phyloP scores from a whole-genome alignment of 805 yeast species.

The Starmera dryadoides region DNA sequence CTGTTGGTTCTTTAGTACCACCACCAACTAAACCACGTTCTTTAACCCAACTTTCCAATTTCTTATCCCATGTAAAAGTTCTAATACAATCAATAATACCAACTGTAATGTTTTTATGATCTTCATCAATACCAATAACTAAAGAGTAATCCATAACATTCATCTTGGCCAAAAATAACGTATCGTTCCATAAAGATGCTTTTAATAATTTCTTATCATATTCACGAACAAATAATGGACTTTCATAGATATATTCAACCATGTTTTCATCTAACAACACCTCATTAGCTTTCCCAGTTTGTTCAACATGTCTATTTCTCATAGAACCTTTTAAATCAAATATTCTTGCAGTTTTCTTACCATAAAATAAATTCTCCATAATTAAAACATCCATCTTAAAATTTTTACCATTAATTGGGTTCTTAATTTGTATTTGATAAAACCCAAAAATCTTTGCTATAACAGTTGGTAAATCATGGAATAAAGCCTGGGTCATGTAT shows the following conservation, averaged over 20 bases:
- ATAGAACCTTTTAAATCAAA: conserved; percentile 97
- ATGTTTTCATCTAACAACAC: conserved; percentile 93
- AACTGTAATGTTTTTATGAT: conserved; percentile 65
- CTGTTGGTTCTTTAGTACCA: conserved; percentile 91
- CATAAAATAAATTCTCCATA: conserved; percentile 92
- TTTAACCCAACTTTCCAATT: conserved; percentile 97
- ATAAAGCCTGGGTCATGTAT: conserved; percentile 90
- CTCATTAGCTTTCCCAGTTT: conserved; percentile 92
- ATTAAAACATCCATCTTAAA: conserved; percentile 86
- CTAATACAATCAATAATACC: conserved; percentile 93
- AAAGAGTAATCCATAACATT: conserved; percentile 98
- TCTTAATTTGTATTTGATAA: conserved; percentile 85
- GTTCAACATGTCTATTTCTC: conserved; percentile 95
- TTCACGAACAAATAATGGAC: conserved; percentile 90
- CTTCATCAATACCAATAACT: conserved; percentile 82
- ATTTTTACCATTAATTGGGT: conserved; percentile 65
- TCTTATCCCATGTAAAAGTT: conserved; percentile 98
- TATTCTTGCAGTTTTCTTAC: conserved; percentile 71
- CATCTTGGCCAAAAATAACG: conserved; percentile 89
- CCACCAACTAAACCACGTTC: conserved; percentile 87
- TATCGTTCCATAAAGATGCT: conserved; percentile 92
- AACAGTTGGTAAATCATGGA: conserved; percentile 92
- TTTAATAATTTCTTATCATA: conserved; percentile 80
- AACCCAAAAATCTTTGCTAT: conserved; percentile 93
- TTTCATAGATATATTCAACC: conserved; percentile 96